Evolutionary conservation across 345 rosid genomes (phyloP).

Genomic region (Citrus maxima): DNA sequence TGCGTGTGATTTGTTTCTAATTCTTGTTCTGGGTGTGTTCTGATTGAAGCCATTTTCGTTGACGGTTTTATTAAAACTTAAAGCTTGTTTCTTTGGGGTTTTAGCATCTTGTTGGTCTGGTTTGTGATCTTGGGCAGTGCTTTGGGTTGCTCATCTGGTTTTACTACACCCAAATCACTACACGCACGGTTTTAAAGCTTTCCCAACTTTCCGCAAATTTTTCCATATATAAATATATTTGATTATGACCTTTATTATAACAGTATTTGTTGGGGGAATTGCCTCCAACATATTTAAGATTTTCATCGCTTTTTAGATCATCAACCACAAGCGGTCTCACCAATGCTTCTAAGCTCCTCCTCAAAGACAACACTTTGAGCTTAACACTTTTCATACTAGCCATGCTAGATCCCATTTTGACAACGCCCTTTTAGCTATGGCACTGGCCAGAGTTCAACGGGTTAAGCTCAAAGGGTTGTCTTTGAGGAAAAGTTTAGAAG

Average conservation of each 20-base stretch:
- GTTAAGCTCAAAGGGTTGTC: conserved; percentile 23
- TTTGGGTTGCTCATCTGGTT: too few species aligned
- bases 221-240: too few species aligned
- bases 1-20: too few species aligned
- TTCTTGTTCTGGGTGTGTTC: too few species aligned
- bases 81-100: too few species aligned
- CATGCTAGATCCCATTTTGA: conserved; percentile 33
- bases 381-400: conserved; percentile 30
- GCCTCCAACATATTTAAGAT: conserved; percentile 27
- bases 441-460: conserved; percentile 30
- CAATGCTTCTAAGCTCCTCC: conserved; percentile 24
- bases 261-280: conserved; percentile 30
- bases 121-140: too few species aligned
- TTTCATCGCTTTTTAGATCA: conserved; percentile 3
- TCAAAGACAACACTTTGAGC: conserved; percentile 26
- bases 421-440: conserved; percentile 17
- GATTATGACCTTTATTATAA: conserved; percentile 29
- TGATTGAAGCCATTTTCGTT: too few species aligned
- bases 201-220: too few species aligned
- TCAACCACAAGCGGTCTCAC: conserved; percentile 37
- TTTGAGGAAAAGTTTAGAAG: conserved; percentile 31
- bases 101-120: too few species aligned
- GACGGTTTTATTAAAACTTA: too few species aligned
- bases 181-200: too few species aligned
- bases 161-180: too few species aligned